phyloP scores from a whole-genome alignment of 345 rosid genomes.

The Mangifera indica region DNA sequence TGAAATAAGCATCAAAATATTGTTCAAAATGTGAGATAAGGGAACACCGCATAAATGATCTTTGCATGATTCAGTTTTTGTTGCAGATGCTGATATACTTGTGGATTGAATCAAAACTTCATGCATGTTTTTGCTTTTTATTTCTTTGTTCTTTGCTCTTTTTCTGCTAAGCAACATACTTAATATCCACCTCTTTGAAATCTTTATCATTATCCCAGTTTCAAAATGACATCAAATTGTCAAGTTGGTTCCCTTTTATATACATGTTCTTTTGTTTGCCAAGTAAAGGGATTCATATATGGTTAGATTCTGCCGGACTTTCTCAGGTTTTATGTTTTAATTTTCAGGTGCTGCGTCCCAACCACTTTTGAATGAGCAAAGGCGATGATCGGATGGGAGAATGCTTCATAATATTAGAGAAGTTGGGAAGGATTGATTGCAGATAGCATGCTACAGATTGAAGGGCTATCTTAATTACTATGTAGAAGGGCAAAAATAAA shows the following conservation, averaged over 20 bases:
- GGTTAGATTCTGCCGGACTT: neutral
- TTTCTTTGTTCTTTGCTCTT: neutral
- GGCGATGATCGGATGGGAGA: slow-evolving; percentile 16
- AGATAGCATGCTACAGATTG: neutral
- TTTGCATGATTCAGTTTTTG: neutral
- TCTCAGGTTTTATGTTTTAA: neutral
- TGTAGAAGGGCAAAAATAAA: neutral
- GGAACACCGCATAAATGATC: neutral
- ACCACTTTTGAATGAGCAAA: slow-evolving; percentile 34
- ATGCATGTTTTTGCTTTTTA: neutral
- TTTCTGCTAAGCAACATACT: neutral
- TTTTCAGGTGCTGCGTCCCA: slow-evolving; percentile 31
- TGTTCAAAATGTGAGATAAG: neutral
- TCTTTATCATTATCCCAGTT: neutral
- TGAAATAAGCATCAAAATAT: neutral
- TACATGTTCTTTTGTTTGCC: neutral
- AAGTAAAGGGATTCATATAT: neutral
- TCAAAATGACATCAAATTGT: neutral
- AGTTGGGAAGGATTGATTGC: neutral
- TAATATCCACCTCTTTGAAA: neutral
- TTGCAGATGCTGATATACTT: neutral
- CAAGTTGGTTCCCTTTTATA: neutral
- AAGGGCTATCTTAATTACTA: neutral
- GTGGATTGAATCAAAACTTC: neutral
- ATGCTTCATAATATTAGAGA: neutral